phyloP scores from a whole-genome alignment of 352 stramenopile species.

The Globisporangium irregulare region DNA sequence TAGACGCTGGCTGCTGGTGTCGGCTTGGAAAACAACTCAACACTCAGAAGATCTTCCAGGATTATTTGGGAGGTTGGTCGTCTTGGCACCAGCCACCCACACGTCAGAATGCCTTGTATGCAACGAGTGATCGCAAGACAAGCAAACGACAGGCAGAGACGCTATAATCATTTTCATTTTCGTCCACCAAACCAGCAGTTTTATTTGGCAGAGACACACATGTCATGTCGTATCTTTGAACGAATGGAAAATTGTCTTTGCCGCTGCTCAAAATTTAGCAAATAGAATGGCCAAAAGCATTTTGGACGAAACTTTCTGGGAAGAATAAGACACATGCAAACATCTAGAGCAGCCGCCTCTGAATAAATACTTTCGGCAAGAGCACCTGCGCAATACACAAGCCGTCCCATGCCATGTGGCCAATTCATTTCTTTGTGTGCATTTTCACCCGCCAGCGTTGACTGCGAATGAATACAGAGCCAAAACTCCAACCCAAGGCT shows the following conservation, averaged over 20 bases:
- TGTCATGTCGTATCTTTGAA: neutral
- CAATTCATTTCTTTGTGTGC: neutral
- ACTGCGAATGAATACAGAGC: neutral
- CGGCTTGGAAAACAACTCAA: neutral
- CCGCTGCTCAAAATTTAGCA: neutral
- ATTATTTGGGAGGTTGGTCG: neutral
- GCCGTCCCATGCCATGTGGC: neutral
- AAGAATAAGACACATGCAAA: neutral
- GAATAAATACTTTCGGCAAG: neutral
- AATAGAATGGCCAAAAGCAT: neutral
- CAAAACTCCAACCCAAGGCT: neutral
- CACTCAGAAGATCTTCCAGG: neutral
- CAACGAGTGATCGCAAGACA: neutral
- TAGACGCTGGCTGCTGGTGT: neutral
- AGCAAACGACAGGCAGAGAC: neutral
- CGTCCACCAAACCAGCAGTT: neutral
- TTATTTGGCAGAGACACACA: neutral
- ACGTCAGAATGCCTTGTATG: neutral
- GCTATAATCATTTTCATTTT: neutral
- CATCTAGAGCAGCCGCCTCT: neutral
- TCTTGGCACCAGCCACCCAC: neutral
- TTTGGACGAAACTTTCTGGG: neutral
- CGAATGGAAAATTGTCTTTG: neutral
- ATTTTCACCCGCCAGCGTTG: neutral
- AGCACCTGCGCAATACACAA: neutral